A percentile compares a stretch with the other conserved stretches of the same genome.
Evolutionary conservation across 2,329 filamentous ascomycete species (phyloP).

Genomic region (Aureobasidium sp.): DNA sequence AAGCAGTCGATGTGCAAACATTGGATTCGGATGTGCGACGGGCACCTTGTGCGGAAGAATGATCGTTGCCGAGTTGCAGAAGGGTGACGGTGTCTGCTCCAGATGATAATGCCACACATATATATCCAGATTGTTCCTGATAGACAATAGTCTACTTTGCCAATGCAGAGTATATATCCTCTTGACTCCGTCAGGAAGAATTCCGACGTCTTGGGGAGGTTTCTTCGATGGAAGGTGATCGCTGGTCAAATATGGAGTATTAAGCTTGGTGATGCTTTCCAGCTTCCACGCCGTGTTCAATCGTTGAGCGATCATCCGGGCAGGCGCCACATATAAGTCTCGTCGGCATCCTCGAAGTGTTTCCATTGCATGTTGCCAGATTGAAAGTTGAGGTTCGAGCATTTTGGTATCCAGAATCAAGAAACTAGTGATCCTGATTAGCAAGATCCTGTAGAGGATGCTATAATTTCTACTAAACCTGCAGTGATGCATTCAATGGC

Average conservation of each 20-base stretch:
- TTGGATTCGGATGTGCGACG: background rate
- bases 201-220: background rate
- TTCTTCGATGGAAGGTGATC: background rate
- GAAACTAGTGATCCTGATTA: background rate
- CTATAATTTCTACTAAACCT: background rate
- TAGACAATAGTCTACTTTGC: background rate
- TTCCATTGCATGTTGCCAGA: background rate
- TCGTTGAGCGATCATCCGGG: background rate
- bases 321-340: background rate
- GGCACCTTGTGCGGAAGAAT: background rate
- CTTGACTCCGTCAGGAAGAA: background rate
- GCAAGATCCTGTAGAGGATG: background rate
- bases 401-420: background rate
- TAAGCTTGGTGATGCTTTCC: background rate
- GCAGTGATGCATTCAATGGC: background rate
- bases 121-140: background rate
- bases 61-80: background rate
- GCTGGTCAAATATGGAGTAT: background rate
- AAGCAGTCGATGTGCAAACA: background rate
- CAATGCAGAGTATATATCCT: background rate
- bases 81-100: background rate
- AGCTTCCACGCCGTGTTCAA: background rate
- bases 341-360: background rate
- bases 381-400: background rate
- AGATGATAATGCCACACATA: constrained; percentile 1